Evolutionary conservation across 768 basidiomycete species (phyloP).

Genomic region (Podaxis carcinomalis): DNA sequence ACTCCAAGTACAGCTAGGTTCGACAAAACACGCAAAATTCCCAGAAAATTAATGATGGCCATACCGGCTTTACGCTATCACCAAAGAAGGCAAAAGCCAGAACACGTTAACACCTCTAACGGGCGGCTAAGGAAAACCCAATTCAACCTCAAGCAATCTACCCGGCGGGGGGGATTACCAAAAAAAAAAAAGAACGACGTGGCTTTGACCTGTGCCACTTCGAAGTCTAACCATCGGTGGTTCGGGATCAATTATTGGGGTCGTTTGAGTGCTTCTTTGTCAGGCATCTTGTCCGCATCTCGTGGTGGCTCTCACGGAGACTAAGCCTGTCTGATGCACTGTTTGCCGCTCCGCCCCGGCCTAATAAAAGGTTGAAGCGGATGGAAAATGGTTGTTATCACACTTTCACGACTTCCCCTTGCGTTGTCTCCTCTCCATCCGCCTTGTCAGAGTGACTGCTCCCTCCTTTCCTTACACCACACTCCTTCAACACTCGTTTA

Average conservation of each 20-base stretch:
- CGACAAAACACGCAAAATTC: background rate
- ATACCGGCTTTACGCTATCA: background rate
- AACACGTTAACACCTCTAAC: background rate
- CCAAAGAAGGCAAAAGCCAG: too few relatives aligned
- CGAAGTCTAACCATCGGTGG: background rate
- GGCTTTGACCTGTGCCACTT: background rate
- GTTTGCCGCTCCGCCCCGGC: background rate
- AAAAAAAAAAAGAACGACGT: background rate
- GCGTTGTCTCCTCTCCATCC: background rate
- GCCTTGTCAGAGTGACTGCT: background rate
- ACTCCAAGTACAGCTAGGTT: background rate
- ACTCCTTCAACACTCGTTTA: background rate
- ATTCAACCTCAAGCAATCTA: background rate
- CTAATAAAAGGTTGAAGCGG: background rate
- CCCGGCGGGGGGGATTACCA: background rate
- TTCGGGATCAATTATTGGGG: background rate
- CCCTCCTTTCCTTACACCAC: constrained; percentile 3
- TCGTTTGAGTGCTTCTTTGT: background rate
- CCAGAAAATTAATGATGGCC: background rate
- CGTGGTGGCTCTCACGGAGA: constrained; percentile 1
- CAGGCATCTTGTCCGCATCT: background rate
- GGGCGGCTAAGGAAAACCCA: background rate
- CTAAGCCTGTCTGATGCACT: constrained; percentile 2
- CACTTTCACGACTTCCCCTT: background rate
- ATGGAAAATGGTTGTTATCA: background rate